Evolutionary conservation across 192 early-diverging fungal genomes (phyloP).

Genomic region (Gamsiella multidivaricata): DNA sequence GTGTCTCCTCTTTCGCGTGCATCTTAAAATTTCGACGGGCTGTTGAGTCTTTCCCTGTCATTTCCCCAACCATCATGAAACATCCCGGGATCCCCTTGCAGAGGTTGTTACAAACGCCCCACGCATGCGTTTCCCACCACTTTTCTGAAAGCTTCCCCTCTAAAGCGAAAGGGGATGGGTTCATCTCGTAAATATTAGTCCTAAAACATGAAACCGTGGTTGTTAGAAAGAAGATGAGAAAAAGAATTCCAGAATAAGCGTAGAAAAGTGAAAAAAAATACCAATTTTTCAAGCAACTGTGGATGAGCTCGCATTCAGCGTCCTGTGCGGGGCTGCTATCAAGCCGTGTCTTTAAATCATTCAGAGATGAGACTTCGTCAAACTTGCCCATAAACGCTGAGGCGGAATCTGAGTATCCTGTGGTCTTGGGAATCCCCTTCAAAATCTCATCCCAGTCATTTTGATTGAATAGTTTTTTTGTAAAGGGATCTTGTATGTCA

Average conservation of each 20-base stretch:
- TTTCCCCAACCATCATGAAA: constrained; percentile 8
- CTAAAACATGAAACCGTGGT: not conserved
- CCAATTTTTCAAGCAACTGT: constrained; percentile 5
- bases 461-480: constrained; percentile 13
- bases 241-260: not conserved
- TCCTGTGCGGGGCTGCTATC: not conserved
- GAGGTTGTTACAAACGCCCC: not conserved
- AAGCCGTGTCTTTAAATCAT: not conserved
- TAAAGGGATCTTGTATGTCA: constrained; percentile 17
- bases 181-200: not conserved
- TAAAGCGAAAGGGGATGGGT: not conserved
- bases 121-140: constrained; percentile 4
- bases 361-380: not conserved
- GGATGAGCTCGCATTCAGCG: constrained; percentile 1
- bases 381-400: constrained; percentile 5
- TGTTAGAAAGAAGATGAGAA: not conserved
- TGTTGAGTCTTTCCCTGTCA: constrained; percentile 2
- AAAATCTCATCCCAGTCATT: constrained; percentile 18
- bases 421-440: constrained; percentile 3
- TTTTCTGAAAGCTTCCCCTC: constrained; percentile 9
- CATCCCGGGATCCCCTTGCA: constrained; percentile 1
- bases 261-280: constrained; percentile 7
- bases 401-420: not conserved
- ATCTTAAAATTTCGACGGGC: constrained; percentile 1
- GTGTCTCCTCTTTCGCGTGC: not conserved